A percentile compares a stretch with the other conserved stretches of the same genome.
Conservation (phyloP, 108 stramenopile genomes). For the Schizochytrium sp. region DNA sequence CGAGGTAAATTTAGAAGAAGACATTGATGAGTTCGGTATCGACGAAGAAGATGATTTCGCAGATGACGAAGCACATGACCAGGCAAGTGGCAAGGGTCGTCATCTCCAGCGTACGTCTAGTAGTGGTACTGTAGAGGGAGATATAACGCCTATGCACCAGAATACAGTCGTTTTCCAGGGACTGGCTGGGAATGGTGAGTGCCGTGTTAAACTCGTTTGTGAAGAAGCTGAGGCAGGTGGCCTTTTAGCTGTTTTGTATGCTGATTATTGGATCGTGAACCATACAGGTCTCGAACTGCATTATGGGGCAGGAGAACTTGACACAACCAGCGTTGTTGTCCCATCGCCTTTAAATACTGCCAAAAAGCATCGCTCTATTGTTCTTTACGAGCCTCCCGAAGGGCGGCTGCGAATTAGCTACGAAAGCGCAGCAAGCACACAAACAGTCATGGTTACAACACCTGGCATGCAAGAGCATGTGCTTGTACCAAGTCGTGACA, state of each 20-base stretch:
- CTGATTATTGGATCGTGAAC: constrained; percentile 48
- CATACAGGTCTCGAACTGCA: not conserved
- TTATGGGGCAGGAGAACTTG: not conserved
- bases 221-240: constrained; percentile 57
- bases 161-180: too few relatives aligned
- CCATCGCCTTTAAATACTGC: not conserved
- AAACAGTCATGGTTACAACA: not conserved
- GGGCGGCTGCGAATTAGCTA: not conserved
- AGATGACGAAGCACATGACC: not conserved
- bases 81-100: not conserved
- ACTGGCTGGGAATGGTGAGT: not conserved
- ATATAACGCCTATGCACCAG: too few relatives aligned
- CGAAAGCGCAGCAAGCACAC: not conserved
- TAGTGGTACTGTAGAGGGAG: not conserved
- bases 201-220: not conserved
- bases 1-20: not conserved
- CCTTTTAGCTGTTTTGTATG: not conserved
- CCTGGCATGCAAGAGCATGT: constrained; percentile 38
- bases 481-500: not conserved
- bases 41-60: constrained; percentile 1
- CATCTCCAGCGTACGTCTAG: not conserved
- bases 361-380: not conserved
- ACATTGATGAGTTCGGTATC: not conserved
- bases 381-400: not conserved
- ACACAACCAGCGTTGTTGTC: not conserved